These are phyloP conservation scores for Pseudomassariella vexata DNA, from an alignment of 2,329 filamentous ascomycete species.

Conservation along the genomic window DNA sequence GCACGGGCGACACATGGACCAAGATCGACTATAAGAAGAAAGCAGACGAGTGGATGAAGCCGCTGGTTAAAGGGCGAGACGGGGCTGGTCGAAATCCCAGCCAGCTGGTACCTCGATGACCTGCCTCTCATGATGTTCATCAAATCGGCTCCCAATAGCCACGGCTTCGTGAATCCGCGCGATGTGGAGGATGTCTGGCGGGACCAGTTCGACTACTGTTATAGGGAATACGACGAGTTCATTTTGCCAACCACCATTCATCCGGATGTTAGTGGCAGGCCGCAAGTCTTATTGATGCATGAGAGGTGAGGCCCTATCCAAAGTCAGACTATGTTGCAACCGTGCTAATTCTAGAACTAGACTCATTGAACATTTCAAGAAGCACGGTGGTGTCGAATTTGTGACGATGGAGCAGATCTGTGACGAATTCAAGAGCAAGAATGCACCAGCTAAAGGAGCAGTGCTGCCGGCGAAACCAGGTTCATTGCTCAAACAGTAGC, in stretches of 20 bases:
- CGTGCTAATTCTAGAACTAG: conserved; percentile 5
- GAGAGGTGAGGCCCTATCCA: conserved; percentile 44
- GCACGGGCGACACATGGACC: conserved; percentile 60
- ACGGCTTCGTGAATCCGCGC: conserved; percentile 53
- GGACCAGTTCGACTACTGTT: conserved; percentile 68
- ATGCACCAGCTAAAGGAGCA: conserved; percentile 49
- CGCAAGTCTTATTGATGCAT: conserved; percentile 69
- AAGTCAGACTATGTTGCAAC: no score
- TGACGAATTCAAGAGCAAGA: conserved; percentile 67
- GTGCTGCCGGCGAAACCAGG: conserved; percentile 51
- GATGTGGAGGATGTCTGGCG: conserved; percentile 61
- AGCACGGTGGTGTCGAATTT: conserved; percentile 17
- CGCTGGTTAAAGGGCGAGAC: conserved; percentile 53
- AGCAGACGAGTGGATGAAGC: conserved; percentile 62
- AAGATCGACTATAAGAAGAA: conserved; percentile 62
- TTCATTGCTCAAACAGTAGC: conserved; percentile 39
- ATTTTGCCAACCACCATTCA: conserved; percentile 75
- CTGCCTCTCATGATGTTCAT: conserved; percentile 69
- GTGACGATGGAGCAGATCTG: conserved; percentile 48
- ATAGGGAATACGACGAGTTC: conserved; percentile 71
- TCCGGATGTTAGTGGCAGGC: conserved; percentile 65
- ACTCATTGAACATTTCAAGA: conserved; percentile 33
- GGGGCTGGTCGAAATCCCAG: conserved; percentile 60
- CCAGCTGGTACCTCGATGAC: conserved; percentile 60
- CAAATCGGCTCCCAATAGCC: conserved; percentile 58